Evolutionary conservation across 1,284 basidiomycete species (phyloP), one percentile per base, ranked within the genome.

Genomic region (Dichomitus squalens): DNA sequence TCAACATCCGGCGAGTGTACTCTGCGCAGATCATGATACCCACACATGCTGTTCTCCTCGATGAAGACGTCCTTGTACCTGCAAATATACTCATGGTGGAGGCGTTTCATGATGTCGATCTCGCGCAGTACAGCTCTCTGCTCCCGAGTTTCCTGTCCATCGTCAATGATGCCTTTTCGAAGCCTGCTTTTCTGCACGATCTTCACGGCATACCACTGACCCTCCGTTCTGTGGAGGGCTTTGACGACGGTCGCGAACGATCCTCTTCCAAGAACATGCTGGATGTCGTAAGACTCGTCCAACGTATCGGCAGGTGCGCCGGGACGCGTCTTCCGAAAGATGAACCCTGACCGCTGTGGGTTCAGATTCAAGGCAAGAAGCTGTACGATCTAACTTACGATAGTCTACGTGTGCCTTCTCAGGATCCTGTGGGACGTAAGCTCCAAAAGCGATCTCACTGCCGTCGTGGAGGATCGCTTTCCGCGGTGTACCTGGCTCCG

Each of bases 41-140:
- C 14, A 59, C 82, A 59, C 60, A 96, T 87, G 57, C 83, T 76
- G 25, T 78, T 79, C 7, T 82, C 82, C 41, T 81, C 75, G 38
- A 79, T 75, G 65, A 90, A 95, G n/a, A 85, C 85, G 63, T 95
- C 91, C 56, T 90, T 84, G 31, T 94, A 79, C 50, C 84, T 78
- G 64, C 92, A 93, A 36, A 96, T 90, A 66, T 94, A 91, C 3
- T 82, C 83, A 66, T 96, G 93, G 52, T 85, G 75, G 35, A 96
- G 76, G 14, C 74, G 74, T 66, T 87, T 80, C 70, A 94, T 82
- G 60, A 96, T 93, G n/a, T 78, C 78, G 47, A 95, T 90, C 72
- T 96, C 94, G 11, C 54, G 41, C 31, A 49, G 11, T 9, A 59
- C 36, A 9, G 29, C 23, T 6, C 5, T 49, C 3, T 41, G 34